These are phyloP conservation scores for Aspergillus bridgeri DNA, from an alignment of 495 filamentous ascomycete genomes.

Conservation along the genomic window DNA sequence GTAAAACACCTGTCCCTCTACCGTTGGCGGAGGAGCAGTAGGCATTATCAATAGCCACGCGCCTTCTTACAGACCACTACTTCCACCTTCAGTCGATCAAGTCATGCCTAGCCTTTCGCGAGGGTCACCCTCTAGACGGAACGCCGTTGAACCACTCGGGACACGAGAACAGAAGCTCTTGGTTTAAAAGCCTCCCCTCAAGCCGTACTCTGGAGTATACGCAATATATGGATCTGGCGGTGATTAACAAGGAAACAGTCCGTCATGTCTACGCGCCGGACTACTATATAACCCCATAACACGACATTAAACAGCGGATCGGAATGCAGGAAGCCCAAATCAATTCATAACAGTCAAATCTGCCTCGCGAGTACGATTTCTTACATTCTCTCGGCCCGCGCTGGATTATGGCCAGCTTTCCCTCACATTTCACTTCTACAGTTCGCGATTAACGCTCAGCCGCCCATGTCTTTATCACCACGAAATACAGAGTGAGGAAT, in stretches of 20 bases:
- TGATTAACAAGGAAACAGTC: not conserved
- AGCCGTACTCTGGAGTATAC: not conserved
- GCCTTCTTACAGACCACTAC: not conserved
- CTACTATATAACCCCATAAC: not conserved
- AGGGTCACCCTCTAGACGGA: not conserved
- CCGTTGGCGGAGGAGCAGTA: slow-evolving; percentile 48
- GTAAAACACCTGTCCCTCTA: slow-evolving; percentile 45
- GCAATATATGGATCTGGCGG: not conserved
- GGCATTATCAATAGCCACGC: slow-evolving; percentile 17
- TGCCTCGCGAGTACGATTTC: slow-evolving; percentile 6
- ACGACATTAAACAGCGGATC: not conserved
- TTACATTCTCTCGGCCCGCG: slow-evolving; percentile 27
- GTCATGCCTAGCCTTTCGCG: not conserved
- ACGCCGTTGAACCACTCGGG: not conserved
- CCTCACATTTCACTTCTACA: slow-evolving; percentile 52
- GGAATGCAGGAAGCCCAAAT: not conserved
- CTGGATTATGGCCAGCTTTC: not conserved
- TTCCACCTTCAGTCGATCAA: not conserved
- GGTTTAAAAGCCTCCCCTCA: not conserved
- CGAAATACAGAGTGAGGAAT: slow-evolving; percentile 3
- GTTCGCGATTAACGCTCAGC: slow-evolving; percentile 51
- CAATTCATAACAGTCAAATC: not conserved
- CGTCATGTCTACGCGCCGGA: not conserved
- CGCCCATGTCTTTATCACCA: slow-evolving; percentile 54
- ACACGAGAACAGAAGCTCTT: not conserved